phyloP scores from a whole-genome alignment of 2,329 filamentous ascomycete genomes.

The Trichoderma brevicompactum region DNA sequence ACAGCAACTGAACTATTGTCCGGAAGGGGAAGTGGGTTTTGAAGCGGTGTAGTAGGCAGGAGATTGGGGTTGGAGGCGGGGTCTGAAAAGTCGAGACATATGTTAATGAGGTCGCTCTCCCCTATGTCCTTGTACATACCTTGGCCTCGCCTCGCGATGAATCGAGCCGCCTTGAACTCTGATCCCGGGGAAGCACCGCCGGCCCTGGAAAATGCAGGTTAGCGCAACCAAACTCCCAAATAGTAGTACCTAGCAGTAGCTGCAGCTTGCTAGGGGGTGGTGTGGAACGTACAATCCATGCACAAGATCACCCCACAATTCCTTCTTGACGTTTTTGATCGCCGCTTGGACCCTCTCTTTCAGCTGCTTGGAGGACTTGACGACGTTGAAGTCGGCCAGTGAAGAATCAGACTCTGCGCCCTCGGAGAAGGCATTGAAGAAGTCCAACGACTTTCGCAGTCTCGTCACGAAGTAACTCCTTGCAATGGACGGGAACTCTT shows the following conservation, averaged over 20 bases:
- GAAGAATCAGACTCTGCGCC: slow-evolving; percentile 17
- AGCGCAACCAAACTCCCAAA: neutral
- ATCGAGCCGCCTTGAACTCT: slow-evolving; percentile 28
- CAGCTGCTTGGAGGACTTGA: slow-evolving; percentile 28
- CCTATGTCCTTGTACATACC: slow-evolving; percentile 25
- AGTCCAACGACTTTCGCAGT: slow-evolving; percentile 25
- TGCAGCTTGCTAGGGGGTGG: neutral
- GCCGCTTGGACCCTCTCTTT: slow-evolving; percentile 19
- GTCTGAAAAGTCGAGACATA: slow-evolving; percentile 24
- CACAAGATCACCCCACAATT: slow-evolving; percentile 26
- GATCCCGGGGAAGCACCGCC: neutral
- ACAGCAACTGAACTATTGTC: neutral
- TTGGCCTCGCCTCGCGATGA: slow-evolving; percentile 28
- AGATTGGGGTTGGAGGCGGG: slow-evolving; percentile 23
- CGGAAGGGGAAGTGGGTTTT: slow-evolving; percentile 3
- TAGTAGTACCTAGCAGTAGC: neutral
- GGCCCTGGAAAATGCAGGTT: slow-evolving; percentile 12
- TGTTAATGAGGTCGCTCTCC: slow-evolving; percentile 17
- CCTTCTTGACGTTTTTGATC: slow-evolving; percentile 21
- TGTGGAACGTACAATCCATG: slow-evolving; percentile 26
- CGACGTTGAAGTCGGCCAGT: slow-evolving; percentile 21
- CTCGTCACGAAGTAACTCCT: slow-evolving; percentile 23
- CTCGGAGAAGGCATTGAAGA: slow-evolving; percentile 28
- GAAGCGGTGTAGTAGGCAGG: slow-evolving; percentile 20
- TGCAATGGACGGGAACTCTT: slow-evolving; percentile 26